These are phyloP conservation scores for Pestalotiopsis sp. DNA, from an alignment of 2,329 filamentous ascomycete species.

Conservation along the genomic window DNA sequence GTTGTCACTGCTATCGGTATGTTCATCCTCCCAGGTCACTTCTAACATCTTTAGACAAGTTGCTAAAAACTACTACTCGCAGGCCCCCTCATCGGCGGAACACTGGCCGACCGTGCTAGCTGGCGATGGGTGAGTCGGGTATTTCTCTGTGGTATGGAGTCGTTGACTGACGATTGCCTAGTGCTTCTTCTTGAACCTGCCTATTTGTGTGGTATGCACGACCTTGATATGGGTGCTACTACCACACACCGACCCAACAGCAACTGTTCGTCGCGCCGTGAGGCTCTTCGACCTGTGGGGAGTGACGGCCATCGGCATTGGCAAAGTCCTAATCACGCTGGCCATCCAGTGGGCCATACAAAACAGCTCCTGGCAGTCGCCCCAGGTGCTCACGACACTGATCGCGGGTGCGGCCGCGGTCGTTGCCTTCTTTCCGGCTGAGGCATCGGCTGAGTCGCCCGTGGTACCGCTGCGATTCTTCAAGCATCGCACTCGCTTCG, in stretches of 20 bases:
- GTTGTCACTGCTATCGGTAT: not conserved
- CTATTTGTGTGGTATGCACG: not conserved
- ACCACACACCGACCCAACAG: not conserved
- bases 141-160: not conserved
- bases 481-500: not conserved
- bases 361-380: not conserved
- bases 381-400: not conserved
- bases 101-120: not conserved
- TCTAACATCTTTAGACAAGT: not conserved
- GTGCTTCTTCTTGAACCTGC: slow-evolving; percentile 2
- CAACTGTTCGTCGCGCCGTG: not conserved
- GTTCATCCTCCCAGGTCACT: not conserved
- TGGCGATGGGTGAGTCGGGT: not conserved
- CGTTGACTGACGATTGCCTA: not conserved
- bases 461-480: not conserved
- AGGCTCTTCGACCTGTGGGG: slow-evolving; percentile 3
- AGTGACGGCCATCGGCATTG: not conserved
- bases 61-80: not conserved
- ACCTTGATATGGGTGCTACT: not conserved
- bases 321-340: slow-evolving; percentile 5
- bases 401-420: not conserved
- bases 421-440: not conserved
- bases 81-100: slow-evolving; percentile 2
- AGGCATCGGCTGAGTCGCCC: not conserved
- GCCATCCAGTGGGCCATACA: slow-evolving; percentile 3